phyloP scores from a whole-genome alignment of 140 eudicot species.

The Stevia rebaudiana region DNA sequence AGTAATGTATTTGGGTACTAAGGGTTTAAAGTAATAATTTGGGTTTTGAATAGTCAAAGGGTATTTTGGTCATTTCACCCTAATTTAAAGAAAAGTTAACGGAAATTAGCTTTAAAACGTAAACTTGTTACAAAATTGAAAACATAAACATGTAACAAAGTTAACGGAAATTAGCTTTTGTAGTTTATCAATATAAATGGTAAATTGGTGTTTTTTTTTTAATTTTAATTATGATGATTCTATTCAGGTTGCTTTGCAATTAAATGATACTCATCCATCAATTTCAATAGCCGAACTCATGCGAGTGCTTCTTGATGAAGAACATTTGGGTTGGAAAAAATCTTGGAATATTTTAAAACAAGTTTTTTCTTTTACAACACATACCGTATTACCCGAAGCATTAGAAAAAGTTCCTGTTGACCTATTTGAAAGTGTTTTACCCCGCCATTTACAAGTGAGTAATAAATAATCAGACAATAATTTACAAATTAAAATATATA shows the following conservation, averaged over 20 bases:
- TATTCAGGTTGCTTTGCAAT: conserved; percentile 55
- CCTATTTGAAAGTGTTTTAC: conserved; percentile 44
- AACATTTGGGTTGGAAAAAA: conserved; percentile 46
- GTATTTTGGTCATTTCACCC: too few species aligned
- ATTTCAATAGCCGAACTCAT: conserved; percentile 50
- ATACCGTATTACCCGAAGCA: conserved; percentile 41
- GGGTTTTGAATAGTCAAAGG: too few species aligned
- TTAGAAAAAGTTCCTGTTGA: conserved; percentile 56
- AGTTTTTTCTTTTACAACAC: conserved; percentile 49
- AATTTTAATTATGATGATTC: background rate
- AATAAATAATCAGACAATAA: too few species aligned
- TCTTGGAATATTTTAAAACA: conserved; percentile 38
- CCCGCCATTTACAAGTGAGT: conserved; percentile 52
- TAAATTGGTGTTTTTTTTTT: background rate
- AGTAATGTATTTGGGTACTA: too few species aligned
- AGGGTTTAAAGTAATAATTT: too few species aligned
- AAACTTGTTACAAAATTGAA: too few species aligned
- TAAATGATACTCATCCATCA: conserved; percentile 60
- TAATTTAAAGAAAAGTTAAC: too few species aligned
- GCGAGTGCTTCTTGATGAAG: conserved; percentile 58
- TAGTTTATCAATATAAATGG: background rate
- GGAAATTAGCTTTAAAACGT: too few species aligned
- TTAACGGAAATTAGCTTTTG: too few species aligned
- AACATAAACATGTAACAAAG: background rate
- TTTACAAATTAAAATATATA: too few species aligned